Conservation (phyloP, 805 yeast species). For the Pichia cephalocereana region DNA sequence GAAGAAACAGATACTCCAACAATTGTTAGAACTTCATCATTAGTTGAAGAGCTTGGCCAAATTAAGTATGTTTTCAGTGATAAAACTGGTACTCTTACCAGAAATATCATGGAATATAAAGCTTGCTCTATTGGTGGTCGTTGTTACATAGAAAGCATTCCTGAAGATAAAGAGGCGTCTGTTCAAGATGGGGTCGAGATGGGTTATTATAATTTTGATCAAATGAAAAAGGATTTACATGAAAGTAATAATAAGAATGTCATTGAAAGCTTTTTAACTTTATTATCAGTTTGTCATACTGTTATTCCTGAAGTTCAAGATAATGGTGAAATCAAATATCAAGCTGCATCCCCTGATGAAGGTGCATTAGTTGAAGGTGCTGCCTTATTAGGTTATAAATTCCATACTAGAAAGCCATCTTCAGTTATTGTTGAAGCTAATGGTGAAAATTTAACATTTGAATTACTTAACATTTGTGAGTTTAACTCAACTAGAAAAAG, state of each 20-base stretch:
- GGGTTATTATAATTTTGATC: conserved; percentile 68
- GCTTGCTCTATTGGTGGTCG: conserved; percentile 89
- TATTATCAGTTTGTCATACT: conserved; percentile 91
- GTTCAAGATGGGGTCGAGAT: conserved; percentile 69
- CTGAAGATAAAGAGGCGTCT: conserved; percentile 77
- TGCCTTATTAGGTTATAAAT: conserved; percentile 76
- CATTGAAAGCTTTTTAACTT: conserved; percentile 73
- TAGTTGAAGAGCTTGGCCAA: conserved; percentile 96
- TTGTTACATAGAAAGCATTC: conserved; percentile 79
- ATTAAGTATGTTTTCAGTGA: conserved; percentile 94
- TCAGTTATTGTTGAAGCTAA: conserved; percentile 56
- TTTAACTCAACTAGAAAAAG: conserved; percentile 96
- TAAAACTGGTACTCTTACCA: conserved; percentile 92
- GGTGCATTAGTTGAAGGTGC: conserved; percentile 98
- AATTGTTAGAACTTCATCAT: conserved; percentile 86
- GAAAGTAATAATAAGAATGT: conserved; percentile 30
- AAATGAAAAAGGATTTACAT: conserved; percentile 39
- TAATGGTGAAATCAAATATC: conserved; percentile 70
- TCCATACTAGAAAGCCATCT: conserved; percentile 77
- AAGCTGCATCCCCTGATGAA: conserved; percentile 99
- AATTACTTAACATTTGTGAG: conserved; percentile 84
- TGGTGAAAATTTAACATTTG: conserved; percentile 52
- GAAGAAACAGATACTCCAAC: conserved; percentile 88
- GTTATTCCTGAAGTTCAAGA: conserved; percentile 84
- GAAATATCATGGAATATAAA: conserved; percentile 95